Conservation (phyloP, 2,329 filamentous ascomycete genomes). For the Pestalotiopsis sp. region DNA sequence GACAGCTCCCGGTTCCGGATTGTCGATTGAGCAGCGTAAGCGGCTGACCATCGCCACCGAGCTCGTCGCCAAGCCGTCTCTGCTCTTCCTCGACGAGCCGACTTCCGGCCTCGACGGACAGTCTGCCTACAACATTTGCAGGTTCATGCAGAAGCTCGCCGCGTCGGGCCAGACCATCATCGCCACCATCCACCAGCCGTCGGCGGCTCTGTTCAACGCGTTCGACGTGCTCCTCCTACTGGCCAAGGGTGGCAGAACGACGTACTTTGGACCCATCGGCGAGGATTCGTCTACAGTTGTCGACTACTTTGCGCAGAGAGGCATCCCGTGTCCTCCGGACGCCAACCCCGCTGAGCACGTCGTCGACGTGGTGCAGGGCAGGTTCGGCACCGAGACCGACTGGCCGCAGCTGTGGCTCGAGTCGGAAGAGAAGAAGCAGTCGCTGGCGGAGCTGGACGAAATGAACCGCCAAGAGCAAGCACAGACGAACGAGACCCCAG, state of each 20-base stretch:
- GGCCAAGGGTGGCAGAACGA: conserved; percentile 53
- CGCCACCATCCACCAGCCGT: conserved; percentile 65
- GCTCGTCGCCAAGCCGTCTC: conserved; percentile 67
- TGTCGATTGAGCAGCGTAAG: conserved; percentile 59
- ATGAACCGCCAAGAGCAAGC: neutral
- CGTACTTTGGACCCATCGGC: conserved; percentile 59
- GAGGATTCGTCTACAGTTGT: conserved; percentile 49
- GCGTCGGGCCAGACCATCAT: conserved; percentile 62
- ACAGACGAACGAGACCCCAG: neutral
- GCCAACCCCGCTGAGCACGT: conserved; percentile 48
- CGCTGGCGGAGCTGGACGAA: conserved; percentile 16
- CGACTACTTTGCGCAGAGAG: conserved; percentile 55
- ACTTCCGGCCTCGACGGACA: conserved; percentile 62
- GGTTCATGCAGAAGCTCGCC: conserved; percentile 63
- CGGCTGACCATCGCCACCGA: conserved; percentile 73
- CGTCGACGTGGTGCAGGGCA: conserved; percentile 49
- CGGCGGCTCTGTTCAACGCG: conserved; percentile 56
- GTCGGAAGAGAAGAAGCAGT: conserved; percentile 13
- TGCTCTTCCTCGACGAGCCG: conserved; percentile 69
- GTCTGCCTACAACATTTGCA: conserved; percentile 63
- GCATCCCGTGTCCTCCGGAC: conserved; percentile 43
- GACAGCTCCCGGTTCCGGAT: conserved; percentile 43
- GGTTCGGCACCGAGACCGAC: conserved; percentile 41
- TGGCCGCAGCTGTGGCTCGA: conserved; percentile 20
- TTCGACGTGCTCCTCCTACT: conserved; percentile 61